These are phyloP conservation scores for Rhynchospora breviuscula DNA, from an alignment of 176 grass and related monocot species.

Conservation along the genomic window DNA sequence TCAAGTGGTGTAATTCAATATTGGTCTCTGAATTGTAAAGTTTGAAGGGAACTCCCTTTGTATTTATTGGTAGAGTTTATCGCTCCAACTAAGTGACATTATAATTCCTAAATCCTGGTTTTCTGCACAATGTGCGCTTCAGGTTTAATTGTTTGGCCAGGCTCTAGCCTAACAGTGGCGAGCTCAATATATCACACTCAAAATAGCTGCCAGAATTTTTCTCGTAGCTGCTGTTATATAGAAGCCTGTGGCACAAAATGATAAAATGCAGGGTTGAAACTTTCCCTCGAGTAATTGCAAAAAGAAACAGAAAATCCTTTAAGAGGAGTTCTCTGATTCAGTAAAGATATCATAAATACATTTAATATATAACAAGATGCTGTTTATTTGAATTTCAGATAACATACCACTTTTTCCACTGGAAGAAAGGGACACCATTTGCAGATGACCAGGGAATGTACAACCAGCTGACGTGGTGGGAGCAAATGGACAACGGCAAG, in stretches of 20 bases:
- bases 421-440: constrained; percentile 92
- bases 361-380: background rate
- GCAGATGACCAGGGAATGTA: constrained; percentile 88
- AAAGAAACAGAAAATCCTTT: background rate
- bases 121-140: background rate
- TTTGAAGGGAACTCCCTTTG: background rate
- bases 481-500: constrained; percentile 90
- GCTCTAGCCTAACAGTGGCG: background rate
- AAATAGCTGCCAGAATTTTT: background rate
- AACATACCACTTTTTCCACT: constrained; percentile 93
- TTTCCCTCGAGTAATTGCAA: background rate
- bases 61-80: background rate
- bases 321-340: background rate
- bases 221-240: background rate
- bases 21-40: background rate
- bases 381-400: constrained; percentile 48
- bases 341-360: background rate
- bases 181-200: background rate
- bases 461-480: constrained; percentile 86
- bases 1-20: background rate
- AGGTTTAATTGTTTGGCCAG: background rate
- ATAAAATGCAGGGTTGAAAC: background rate
- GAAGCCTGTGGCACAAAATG: background rate
- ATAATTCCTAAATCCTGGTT: background rate
- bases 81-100: background rate